A percentile compares a stretch with the other conserved stretches of the same genome.
These are phyloP conservation scores for Ceratobasidium papillatum DNA, from an alignment of 1,284 basidiomycete genomes.

Conservation along the genomic window DNA sequence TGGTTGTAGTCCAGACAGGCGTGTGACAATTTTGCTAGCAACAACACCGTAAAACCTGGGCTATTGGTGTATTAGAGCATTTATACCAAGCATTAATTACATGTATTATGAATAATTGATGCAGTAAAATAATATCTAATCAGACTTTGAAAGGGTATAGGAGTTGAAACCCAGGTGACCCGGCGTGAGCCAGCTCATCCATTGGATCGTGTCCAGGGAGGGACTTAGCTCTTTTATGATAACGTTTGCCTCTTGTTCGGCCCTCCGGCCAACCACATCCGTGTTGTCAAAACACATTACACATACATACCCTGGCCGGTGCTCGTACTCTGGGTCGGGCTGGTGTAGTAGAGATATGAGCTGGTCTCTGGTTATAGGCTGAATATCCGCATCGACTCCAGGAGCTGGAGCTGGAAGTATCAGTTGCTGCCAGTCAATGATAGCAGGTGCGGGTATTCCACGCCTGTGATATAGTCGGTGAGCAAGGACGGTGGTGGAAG, in stretches of 20 bases:
- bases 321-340: neutral
- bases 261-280: neutral
- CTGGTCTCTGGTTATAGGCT: neutral
- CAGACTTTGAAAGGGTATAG: neutral
- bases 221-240: neutral
- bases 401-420: neutral
- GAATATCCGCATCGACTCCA: neutral
- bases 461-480: no score
- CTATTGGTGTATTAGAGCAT: no score
- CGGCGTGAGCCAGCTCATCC: slow-evolving; percentile 23
- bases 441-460: neutral
- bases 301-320: neutral
- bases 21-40: no score
- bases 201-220: neutral
- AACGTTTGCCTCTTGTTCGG: neutral
- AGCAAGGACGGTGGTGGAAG: no score
- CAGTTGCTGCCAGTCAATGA: neutral
- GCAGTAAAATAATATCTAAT: neutral
- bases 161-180: slow-evolving; percentile 14
- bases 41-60: no score
- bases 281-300: neutral
- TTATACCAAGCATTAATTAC: no score
- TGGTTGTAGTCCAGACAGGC: no score
- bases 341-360: slow-evolving; percentile 3
- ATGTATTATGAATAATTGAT: no score